A percentile compares a stretch with the other conserved stretches of the same genome.
These are phyloP conservation scores for Claviceps pusilla DNA, from an alignment of 2,329 filamentous ascomycete species.

Conservation along the genomic window DNA sequence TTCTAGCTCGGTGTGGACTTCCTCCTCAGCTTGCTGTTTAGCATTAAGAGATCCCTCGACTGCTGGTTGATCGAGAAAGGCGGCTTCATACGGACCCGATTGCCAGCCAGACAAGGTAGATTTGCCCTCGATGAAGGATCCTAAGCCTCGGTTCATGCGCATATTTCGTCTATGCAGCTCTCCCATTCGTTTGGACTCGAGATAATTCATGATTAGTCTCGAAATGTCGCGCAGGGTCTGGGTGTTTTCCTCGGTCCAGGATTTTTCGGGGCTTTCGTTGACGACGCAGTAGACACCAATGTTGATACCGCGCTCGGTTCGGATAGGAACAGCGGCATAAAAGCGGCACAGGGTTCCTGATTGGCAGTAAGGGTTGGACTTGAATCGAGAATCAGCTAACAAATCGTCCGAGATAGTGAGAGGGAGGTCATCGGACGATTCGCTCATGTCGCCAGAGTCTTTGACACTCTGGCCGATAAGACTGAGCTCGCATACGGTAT, in stretches of 20 bases:
- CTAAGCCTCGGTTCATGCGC: slow-evolving; percentile 22
- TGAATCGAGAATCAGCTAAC: slow-evolving; percentile 16
- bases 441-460: background rate
- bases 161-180: slow-evolving; percentile 16
- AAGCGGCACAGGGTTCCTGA: slow-evolving; percentile 16
- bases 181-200: slow-evolving; percentile 17
- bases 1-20: background rate
- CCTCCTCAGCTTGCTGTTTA: slow-evolving; percentile 1
- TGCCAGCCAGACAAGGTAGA: slow-evolving; percentile 14
- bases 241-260: slow-evolving; percentile 14
- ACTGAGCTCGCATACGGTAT: slow-evolving; percentile 16
- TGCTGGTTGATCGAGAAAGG: slow-evolving; percentile 5
- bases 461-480: background rate
- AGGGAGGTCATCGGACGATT: slow-evolving; percentile 11
- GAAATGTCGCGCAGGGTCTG: slow-evolving; percentile 15
- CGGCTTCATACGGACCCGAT: background rate
- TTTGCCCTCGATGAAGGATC: slow-evolving; percentile 21
- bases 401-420: slow-evolving; percentile 22
- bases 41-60: slow-evolving; percentile 8
- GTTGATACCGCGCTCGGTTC: slow-evolving; percentile 23
- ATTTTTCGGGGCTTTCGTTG: background rate
- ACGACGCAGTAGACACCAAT: slow-evolving; percentile 25
- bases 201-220: slow-evolving; percentile 19
- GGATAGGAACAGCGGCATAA: slow-evolving; percentile 27
- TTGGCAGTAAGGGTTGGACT: slow-evolving; percentile 12